These are phyloP conservation scores for Zasmidium cellare DNA, from an alignment of 2,329 filamentous ascomycete species.

Conservation along the genomic window DNA sequence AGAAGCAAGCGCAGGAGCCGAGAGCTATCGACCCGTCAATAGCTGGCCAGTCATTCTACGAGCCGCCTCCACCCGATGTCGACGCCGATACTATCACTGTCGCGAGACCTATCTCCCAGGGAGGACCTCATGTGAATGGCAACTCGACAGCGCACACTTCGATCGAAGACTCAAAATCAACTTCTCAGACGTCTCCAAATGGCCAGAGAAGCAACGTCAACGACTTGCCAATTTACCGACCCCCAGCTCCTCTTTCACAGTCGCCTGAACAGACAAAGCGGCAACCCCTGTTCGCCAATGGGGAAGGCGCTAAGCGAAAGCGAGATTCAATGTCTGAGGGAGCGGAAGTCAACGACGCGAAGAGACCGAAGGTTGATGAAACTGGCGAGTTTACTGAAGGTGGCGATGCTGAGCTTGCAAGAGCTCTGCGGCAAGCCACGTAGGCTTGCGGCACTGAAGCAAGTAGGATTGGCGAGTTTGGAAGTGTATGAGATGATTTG, in stretches of 20 bases:
- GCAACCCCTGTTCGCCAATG: conserved; percentile 14
- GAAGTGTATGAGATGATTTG: not conserved
- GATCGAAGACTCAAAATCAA: not conserved
- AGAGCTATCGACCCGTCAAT: not conserved
- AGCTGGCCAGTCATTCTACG: not conserved
- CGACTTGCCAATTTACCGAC: conserved; percentile 30
- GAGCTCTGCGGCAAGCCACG: conserved; percentile 21
- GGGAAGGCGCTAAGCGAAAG: conserved; percentile 23
- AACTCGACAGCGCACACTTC: not conserved
- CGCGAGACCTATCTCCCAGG: not conserved
- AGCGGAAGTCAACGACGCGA: not conserved
- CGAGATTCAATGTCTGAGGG: conserved; percentile 19
- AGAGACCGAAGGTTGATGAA: conserved; percentile 11
- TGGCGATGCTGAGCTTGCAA: conserved; percentile 17
- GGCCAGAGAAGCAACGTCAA: conserved; percentile 15
- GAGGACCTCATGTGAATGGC: not conserved
- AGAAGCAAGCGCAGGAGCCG: conserved; percentile 13
- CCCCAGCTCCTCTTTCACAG: conserved; percentile 28
- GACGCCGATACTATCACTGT: not conserved
- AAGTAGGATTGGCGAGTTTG: conserved; percentile 5
- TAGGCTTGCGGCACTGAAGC: conserved; percentile 18
- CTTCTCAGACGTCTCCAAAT: conserved; percentile 9
- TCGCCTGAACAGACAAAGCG: conserved; percentile 31
- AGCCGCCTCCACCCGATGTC: not conserved
- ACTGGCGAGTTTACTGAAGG: not conserved